These are phyloP conservation scores for Cyberlindnera amylophila DNA, from an alignment of 805 yeast species.

Conservation along the genomic window DNA sequence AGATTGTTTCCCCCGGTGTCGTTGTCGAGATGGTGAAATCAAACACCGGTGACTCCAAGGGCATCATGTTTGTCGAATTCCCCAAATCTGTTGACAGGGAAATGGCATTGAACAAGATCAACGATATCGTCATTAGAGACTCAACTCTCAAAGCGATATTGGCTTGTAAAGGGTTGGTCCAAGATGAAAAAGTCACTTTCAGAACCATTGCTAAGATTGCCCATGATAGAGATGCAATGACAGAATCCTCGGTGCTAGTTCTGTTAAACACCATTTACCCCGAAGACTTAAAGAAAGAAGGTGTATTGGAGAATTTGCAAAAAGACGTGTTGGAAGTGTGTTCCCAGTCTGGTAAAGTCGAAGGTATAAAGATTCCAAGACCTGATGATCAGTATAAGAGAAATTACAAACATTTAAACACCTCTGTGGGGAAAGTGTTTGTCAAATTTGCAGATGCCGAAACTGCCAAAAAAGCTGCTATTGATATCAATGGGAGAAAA, in stretches of 20 bases:
- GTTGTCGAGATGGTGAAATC: slow-evolving; percentile 21
- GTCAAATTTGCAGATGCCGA: slow-evolving; percentile 55
- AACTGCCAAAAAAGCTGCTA: slow-evolving; percentile 52
- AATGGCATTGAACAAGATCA: slow-evolving; percentile 30
- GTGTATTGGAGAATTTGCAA: slow-evolving; percentile 43
- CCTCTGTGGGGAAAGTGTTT: slow-evolving; percentile 71
- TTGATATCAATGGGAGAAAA: slow-evolving; percentile 56
- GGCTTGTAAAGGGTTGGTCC: slow-evolving; percentile 33
- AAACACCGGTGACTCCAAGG: slow-evolving; percentile 48
- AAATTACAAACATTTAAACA: slow-evolving; percentile 40
- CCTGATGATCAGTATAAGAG: slow-evolving; percentile 43
- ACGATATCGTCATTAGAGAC: slow-evolving; percentile 34
- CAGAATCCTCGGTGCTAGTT: slow-evolving; percentile 49
- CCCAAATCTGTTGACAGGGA: not conserved
- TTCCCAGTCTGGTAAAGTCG: slow-evolving; percentile 47
- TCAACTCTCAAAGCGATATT: slow-evolving; percentile 32
- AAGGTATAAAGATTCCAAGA: slow-evolving; percentile 55
- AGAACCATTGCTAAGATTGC: slow-evolving; percentile 24
- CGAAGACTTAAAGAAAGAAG: slow-evolving; percentile 54
- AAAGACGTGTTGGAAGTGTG: slow-evolving; percentile 51
- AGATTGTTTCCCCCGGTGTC: slow-evolving; percentile 22
- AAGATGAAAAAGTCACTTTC: slow-evolving; percentile 18
- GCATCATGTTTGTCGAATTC: slow-evolving; percentile 55
- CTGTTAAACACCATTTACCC: slow-evolving; percentile 63
- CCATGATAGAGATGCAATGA: not conserved